Conservation (phyloP, 371 early-diverging fungal genomes). For the Nosema muscidifuracis region DNA sequence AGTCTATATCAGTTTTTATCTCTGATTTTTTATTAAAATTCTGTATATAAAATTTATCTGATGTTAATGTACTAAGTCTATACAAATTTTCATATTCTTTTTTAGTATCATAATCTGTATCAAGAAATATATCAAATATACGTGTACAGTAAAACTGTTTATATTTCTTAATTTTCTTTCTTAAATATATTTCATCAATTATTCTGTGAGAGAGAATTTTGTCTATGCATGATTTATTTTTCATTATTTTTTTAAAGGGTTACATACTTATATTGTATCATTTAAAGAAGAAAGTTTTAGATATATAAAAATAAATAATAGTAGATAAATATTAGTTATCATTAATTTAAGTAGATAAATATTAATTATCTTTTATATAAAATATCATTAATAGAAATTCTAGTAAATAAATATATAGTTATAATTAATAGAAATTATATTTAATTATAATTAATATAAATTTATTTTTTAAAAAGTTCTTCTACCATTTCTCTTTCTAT, state of each 20-base stretch:
- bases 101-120: not conserved
- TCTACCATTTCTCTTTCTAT: conserved; percentile 73
- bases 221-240: not conserved
- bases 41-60: not conserved
- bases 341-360: too few species aligned
- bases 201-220: not conserved
- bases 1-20: not conserved
- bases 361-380: too few species aligned
- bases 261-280: too few species aligned
- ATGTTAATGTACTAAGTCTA: too few species aligned
- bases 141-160: not conserved
- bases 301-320: too few species aligned
- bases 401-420: too few species aligned
- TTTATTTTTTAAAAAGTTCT: conserved; percentile 38
- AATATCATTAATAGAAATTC: too few species aligned
- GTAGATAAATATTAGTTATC: too few species aligned
- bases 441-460: not conserved
- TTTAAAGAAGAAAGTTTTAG: too few species aligned
- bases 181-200: not conserved
- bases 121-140: not conserved
- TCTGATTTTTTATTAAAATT: not conserved
- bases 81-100: not conserved
- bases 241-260: too few species aligned
- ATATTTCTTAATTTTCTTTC: not conserved
- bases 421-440: too few species aligned